phyloP scores from a whole-genome alignment of 2,329 filamentous ascomycete genomes.

The Bipolaris victoriae region DNA sequence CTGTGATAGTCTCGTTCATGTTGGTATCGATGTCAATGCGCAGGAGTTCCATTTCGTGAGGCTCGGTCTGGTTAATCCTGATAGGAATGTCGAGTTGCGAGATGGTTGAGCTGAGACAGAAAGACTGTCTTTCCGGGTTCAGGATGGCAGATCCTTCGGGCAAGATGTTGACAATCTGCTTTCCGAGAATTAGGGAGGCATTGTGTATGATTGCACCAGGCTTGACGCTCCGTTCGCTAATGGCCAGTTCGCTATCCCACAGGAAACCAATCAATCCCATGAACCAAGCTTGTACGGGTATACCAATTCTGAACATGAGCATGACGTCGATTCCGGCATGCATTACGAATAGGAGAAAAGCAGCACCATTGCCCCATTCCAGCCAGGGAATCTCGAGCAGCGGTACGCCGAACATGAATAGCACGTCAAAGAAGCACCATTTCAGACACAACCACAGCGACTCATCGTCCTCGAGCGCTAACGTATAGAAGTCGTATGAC shows the following conservation, averaged over 20 bases:
- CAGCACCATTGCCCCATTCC: slow-evolving; percentile 80
- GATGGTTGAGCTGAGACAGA: slow-evolving; percentile 74
- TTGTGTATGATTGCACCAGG: slow-evolving; percentile 88
- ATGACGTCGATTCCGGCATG: slow-evolving; percentile 80
- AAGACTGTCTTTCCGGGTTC: slow-evolving; percentile 80
- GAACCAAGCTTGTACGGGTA: slow-evolving; percentile 77
- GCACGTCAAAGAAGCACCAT: slow-evolving; percentile 86
- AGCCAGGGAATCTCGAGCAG: slow-evolving; percentile 94
- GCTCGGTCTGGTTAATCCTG: slow-evolving; percentile 90
- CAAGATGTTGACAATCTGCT: slow-evolving; percentile 96
- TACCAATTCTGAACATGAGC: slow-evolving; percentile 89
- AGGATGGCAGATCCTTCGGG: slow-evolving; percentile 92
- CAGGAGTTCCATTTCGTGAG: slow-evolving; percentile 85
- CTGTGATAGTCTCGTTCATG: slow-evolving; percentile 77
- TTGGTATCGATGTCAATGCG: slow-evolving; percentile 84
- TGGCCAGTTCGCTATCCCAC: slow-evolving; percentile 89
- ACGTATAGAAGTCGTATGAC: slow-evolving; percentile 80
- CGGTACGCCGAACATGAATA: slow-evolving; percentile 86
- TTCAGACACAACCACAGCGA: slow-evolving; percentile 93
- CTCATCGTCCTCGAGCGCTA: slow-evolving; percentile 80
- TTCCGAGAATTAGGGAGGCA: slow-evolving; percentile 89
- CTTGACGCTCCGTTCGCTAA: slow-evolving; percentile 93
- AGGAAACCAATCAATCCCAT: slow-evolving; percentile 77
- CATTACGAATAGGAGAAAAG: slow-evolving; percentile 71
- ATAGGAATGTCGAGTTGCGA: slow-evolving; percentile 75